Base-by-base conservation (phyloP, 257 asterid genomes). In the Nicotiana knightiana region DNA sequence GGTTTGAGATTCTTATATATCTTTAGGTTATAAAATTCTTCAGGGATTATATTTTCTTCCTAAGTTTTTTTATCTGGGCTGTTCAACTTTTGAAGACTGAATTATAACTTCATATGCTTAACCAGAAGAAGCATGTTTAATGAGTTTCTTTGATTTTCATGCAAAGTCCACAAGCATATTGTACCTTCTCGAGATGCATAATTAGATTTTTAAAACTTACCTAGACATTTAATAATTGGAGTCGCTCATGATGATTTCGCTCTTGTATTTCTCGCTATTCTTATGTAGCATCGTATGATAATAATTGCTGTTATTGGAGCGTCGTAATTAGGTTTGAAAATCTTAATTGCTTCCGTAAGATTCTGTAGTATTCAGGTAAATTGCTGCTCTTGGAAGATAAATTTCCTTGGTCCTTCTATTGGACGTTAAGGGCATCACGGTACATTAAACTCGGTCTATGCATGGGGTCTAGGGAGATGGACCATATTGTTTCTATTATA, bases 1-100 rank as follows among this genome's bases (percentile, higher is more conserved):
- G 98, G 98, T 94, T 87, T 79, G 80, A 35, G 43, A 59, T 81
- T 54, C 85, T 78, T 43, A 55, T 32, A 18, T 82, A 61, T 63
- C 6, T 21, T 64, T 39, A 46, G 57, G 61, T 68, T 78, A 55
- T 39, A 78, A 59, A n/a, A 43, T 51, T 75, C 46, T 75, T 16
- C 26, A 1, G 46, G 80, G 39, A 51, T 51, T 51, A 26, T 53
- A 30, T 81, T 16, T 37, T 9, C 57, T 0, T 21, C 24, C 43
- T 46, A 3, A 46, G 37, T 73, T 70, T 26, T 51, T 46, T 51
- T 73, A 73, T 8, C 16, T 26, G 46, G 63, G 17, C 26, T 30
- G 6, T 7, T 13, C 26, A 48, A 26, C 26, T 7, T 48, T 48
- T 73, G 12, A 46, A 16, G 59, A 26, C 43, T 51, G 79, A 51